Percentiles rank a stretch among this genome's conserved stretches.
Evolutionary conservation across 768 basidiomycete species (phyloP).

Genomic region (Ramaria sp.): DNA sequence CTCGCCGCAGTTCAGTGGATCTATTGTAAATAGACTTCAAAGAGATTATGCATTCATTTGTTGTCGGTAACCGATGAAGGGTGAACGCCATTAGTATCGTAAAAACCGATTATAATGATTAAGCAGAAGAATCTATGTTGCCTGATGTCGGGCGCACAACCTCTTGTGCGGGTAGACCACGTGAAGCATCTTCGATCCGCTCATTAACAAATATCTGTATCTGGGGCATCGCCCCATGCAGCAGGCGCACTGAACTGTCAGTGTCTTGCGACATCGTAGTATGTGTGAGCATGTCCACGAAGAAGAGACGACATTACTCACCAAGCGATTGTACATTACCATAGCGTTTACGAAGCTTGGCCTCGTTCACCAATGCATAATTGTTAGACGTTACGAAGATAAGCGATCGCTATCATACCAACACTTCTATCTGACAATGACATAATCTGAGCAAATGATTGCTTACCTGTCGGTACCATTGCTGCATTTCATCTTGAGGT

Average conservation of each 20-base stretch:
- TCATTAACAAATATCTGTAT: conserved; percentile 2
- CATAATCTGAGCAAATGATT: background rate
- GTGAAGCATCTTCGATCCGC: background rate
- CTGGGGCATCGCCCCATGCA: background rate
- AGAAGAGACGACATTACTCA: conserved; percentile 19
- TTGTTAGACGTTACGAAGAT: conserved; percentile 61
- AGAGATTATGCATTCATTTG: too few species aligned
- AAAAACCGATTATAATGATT: too few species aligned
- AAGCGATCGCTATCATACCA: conserved; percentile 51
- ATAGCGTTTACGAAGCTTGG: conserved; percentile 43
- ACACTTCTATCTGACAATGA: conserved; percentile 4
- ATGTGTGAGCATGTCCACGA: background rate
- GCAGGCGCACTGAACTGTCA: conserved; percentile 2
- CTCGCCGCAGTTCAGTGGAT: conserved; percentile 37
- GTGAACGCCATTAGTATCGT: too few species aligned
- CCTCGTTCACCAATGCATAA: conserved; percentile 30
- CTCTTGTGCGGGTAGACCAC: background rate
- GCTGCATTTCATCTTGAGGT: conserved; percentile 41
- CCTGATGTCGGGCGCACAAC: too few species aligned
- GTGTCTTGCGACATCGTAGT: background rate
- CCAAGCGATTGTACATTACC: conserved; percentile 55
- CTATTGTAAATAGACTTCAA: conserved; percentile 19
- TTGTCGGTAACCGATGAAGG: too few species aligned
- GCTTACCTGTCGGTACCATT: conserved; percentile 66
- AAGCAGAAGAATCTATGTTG: too few species aligned